Conservation (phyloP, 1,139 yeast genomes). For the Geotrichum histeridarum region DNA sequence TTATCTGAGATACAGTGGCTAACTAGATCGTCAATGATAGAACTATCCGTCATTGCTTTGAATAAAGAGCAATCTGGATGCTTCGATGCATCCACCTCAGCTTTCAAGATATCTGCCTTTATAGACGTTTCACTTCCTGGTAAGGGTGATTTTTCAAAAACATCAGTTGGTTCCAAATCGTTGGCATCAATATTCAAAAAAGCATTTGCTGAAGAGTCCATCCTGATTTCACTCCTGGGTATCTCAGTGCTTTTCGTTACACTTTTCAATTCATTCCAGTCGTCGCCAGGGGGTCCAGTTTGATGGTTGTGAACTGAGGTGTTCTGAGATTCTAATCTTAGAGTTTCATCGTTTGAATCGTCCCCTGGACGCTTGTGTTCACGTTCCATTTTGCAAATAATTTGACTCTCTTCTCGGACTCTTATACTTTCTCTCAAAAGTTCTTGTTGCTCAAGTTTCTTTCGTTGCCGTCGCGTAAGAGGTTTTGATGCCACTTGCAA, state of each 20-base stretch:
- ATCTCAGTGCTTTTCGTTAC: neutral
- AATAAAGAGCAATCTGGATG: neutral
- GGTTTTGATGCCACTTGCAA: constrained; percentile 1
- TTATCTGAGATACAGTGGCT: neutral
- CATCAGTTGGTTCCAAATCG: neutral
- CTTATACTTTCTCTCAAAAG: constrained; percentile 12
- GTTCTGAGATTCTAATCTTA: too few relatives aligned
- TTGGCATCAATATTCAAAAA: neutral
- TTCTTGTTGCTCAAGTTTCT: constrained; percentile 9
- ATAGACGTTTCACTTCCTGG: neutral
- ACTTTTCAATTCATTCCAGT: neutral
- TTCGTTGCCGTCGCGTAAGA: constrained; percentile 12
- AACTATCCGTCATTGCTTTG: neutral
- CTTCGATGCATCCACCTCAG: neutral
- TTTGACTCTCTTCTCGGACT: constrained; percentile 11
- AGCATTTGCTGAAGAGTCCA: neutral
- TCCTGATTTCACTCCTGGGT: neutral
- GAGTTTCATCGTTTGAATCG: neutral
- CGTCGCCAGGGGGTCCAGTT: neutral
- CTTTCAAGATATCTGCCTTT: neutral
- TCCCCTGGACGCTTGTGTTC: neutral
- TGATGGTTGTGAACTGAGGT: neutral
- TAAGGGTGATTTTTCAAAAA: neutral
- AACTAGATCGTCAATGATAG: neutral
- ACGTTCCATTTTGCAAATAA: constrained; percentile 3